phyloP scores from a whole-genome alignment of 2,329 filamentous ascomycete species.

The Pseudomassariella vexata region DNA sequence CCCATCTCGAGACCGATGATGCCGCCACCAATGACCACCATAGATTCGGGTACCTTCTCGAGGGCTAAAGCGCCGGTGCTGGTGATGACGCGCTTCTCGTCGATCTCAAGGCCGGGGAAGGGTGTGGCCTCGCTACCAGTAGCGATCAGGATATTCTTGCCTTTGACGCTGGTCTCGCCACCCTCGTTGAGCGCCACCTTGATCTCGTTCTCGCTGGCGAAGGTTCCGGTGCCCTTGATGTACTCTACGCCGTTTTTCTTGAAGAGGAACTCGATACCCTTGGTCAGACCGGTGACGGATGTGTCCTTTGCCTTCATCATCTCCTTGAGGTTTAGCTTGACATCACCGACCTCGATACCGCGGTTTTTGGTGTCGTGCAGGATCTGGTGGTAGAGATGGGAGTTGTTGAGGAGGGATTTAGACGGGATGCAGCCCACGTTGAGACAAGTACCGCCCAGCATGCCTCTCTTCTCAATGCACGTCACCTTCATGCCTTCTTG shows the following conservation, averaged over 20 bases:
- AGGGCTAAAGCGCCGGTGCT: slow-evolving; percentile 92
- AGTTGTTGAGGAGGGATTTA: slow-evolving; percentile 99
- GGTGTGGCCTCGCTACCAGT: slow-evolving; percentile 94
- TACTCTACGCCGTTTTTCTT: slow-evolving; percentile 99
- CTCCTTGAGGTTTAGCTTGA: slow-evolving; percentile 88
- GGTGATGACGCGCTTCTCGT: slow-evolving; percentile 95
- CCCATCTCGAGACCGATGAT: slow-evolving; percentile 99
- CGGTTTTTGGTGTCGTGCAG: slow-evolving; percentile 95
- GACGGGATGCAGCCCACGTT: slow-evolving; percentile 99
- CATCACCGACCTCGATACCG: slow-evolving; percentile 94
- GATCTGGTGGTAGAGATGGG: slow-evolving; percentile 94
- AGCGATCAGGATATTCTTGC: slow-evolving; percentile 97
- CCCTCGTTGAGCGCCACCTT: slow-evolving; percentile 87
- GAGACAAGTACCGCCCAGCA: slow-evolving; percentile 91
- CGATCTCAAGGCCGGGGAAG: slow-evolving; percentile 91
- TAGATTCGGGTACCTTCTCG: slow-evolving; percentile 86
- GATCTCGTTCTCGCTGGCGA: slow-evolving; percentile 84
- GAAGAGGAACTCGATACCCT: slow-evolving; percentile 95
- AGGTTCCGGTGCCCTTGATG: slow-evolving; percentile 85
- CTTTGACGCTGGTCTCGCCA: slow-evolving; percentile 78
- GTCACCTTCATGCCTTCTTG: slow-evolving; percentile 96
- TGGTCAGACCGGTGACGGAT: slow-evolving; percentile 82
- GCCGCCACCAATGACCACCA: slow-evolving; percentile 95
- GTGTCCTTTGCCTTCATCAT: slow-evolving; percentile 99
- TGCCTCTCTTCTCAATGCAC: slow-evolving; percentile 97